Evolutionary conservation across 2,329 filamentous ascomycete genomes (phyloP).

Genomic region (Ceratocystis destructans): DNA sequence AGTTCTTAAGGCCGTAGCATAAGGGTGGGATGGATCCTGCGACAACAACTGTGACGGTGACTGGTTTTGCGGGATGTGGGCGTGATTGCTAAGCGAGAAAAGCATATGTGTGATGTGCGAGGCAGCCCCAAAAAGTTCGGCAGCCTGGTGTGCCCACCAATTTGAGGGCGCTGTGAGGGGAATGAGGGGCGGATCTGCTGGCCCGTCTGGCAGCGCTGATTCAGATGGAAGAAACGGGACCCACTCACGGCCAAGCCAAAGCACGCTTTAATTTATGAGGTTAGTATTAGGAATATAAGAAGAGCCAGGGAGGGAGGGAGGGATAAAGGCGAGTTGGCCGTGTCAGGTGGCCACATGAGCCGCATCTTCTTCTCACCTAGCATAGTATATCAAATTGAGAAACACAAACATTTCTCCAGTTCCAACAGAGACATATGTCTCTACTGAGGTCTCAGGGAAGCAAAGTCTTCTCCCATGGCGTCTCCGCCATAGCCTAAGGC

Average conservation of each 20-base stretch:
- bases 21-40: neutral
- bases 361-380: slow-evolving; percentile 25
- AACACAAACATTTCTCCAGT: slow-evolving; percentile 32
- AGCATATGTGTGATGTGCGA: slow-evolving; percentile 9
- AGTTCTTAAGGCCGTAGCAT: slow-evolving; percentile 24
- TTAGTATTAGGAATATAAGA: neutral
- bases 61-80: slow-evolving; percentile 21
- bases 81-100: neutral
- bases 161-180: slow-evolving; percentile 28
- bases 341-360: neutral
- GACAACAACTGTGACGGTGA: neutral
- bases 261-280: slow-evolving; percentile 23
- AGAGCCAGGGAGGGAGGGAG: too few species aligned
- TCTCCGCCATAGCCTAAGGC: slow-evolving; percentile 27
- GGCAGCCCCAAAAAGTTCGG: slow-evolving; percentile 26
- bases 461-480: slow-evolving; percentile 27
- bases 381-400: slow-evolving; percentile 32
- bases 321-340: neutral
- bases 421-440: slow-evolving; percentile 29
- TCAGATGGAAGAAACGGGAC: slow-evolving; percentile 31
- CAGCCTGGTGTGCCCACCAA: slow-evolving; percentile 31
- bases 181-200: slow-evolving; percentile 30
- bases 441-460: slow-evolving; percentile 28
- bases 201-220: slow-evolving; percentile 27
- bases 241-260: slow-evolving; percentile 33